phyloP scores from a whole-genome alignment of 2,329 filamentous ascomycete genomes.

The Drechslerella dactyloides region DNA sequence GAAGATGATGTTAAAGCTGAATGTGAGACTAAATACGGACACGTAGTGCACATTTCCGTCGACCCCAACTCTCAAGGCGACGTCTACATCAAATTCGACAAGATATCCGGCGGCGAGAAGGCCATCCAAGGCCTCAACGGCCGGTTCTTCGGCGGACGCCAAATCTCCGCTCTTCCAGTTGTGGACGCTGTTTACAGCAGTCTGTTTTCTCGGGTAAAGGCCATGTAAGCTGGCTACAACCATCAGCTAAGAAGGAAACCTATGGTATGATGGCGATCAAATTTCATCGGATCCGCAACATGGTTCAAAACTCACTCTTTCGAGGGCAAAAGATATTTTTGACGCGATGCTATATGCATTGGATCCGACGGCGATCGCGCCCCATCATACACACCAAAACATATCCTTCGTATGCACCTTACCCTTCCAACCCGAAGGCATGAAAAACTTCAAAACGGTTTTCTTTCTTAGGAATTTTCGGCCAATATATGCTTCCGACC shows the following conservation, averaged over 20 bases:
- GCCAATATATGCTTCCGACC: constrained; percentile 9
- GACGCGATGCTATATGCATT: neutral
- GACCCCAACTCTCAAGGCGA: constrained; percentile 94
- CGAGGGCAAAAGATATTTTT: constrained; percentile 22
- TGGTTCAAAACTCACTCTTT: constrained; percentile 25
- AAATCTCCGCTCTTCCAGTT: constrained; percentile 92
- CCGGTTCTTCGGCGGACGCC: constrained; percentile 88
- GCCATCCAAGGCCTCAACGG: constrained; percentile 98
- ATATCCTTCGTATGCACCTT: constrained; percentile 47
- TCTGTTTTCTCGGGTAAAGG: constrained; percentile 85
- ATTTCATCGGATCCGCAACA: constrained; percentile 18
- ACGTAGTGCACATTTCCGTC: constrained; percentile 94
- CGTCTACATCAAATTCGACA: constrained; percentile 98
- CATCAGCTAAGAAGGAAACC: constrained; percentile 2
- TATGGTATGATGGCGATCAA: constrained; percentile 45
- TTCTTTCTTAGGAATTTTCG: constrained; percentile 35
- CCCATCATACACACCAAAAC: neutral
- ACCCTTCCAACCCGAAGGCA: constrained; percentile 43
- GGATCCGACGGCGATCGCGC: constrained; percentile 8
- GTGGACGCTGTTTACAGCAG: constrained; percentile 99
- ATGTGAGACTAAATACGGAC: constrained; percentile 93
- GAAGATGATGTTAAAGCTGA: constrained; percentile 92
- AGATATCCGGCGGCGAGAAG: constrained; percentile 92
- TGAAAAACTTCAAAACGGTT: constrained; percentile 29
- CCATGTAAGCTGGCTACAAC: constrained; percentile 64